These are phyloP conservation scores for Tuber brumale DNA, from an alignment of 495 filamentous ascomycete genomes.

Conservation along the genomic window DNA sequence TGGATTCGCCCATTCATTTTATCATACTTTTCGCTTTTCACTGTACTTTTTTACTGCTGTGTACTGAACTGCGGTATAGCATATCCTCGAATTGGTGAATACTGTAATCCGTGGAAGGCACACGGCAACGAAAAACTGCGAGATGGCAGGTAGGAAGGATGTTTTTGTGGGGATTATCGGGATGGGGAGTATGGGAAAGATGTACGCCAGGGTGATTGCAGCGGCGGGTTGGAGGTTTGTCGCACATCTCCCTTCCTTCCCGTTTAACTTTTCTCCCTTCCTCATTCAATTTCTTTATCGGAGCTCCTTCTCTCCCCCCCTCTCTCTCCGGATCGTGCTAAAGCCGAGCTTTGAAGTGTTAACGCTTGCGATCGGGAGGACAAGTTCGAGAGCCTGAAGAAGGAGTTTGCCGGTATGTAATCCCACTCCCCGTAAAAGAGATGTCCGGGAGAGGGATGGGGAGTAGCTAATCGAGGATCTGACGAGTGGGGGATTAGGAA, in stretches of 20 bases:
- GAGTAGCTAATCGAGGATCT: neutral
- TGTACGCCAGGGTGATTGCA: constrained; percentile 87
- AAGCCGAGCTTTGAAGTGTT: constrained; percentile 54
- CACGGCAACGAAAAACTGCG: neutral
- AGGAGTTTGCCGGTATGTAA: constrained; percentile 66
- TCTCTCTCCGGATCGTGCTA: neutral
- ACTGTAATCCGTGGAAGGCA: neutral
- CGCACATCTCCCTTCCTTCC: constrained; percentile 34
- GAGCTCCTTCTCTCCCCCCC: neutral
- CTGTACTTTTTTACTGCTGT: neutral
- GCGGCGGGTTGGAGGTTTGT: constrained; percentile 89
- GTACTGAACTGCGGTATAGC: neutral
- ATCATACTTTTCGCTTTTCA: neutral
- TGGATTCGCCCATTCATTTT: neutral
- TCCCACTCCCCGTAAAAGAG: constrained; percentile 42
- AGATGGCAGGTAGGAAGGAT: constrained; percentile 18
- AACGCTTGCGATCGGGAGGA: constrained; percentile 89
- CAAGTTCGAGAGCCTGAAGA: constrained; percentile 65
- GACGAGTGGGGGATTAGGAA: constrained; percentile 46
- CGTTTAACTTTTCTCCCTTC: constrained; percentile 12
- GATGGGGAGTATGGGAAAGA: constrained; percentile 99
- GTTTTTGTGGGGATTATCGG: constrained; percentile 79
- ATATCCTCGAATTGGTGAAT: neutral
- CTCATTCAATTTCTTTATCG: neutral
- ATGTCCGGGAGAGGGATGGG: constrained; percentile 15